These are phyloP conservation scores for Colletotrichum graminicola DNA, from an alignment of 2,329 filamentous ascomycete genomes.

Conservation along the genomic window DNA sequence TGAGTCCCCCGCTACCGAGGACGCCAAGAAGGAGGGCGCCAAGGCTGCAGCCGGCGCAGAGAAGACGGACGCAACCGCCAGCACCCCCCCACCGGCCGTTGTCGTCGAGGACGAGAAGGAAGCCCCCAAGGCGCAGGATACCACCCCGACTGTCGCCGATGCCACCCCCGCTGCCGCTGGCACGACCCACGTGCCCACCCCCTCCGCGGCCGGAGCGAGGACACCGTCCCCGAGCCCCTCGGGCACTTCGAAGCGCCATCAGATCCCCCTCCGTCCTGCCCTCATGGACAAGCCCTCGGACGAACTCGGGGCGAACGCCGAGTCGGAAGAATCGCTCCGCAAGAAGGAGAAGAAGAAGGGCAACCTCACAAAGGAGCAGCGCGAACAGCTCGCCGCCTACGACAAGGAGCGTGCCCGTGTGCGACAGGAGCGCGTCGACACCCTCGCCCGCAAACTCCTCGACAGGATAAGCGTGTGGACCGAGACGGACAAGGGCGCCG, in stretches of 20 bases:
- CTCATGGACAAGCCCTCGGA: constrained; percentile 88
- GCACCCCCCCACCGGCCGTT: constrained; percentile 52
- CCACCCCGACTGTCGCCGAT: constrained; percentile 38
- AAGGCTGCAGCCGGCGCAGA: constrained; percentile 55
- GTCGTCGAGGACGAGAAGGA: constrained; percentile 57
- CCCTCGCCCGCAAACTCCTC: constrained; percentile 84
- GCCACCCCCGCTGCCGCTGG: constrained; percentile 42
- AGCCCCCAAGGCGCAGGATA: constrained; percentile 33
- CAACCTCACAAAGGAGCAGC: constrained; percentile 89
- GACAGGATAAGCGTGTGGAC: constrained; percentile 96
- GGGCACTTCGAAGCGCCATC: constrained; percentile 56
- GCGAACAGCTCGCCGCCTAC: constrained; percentile 89
- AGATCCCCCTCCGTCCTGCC: constrained; percentile 83
- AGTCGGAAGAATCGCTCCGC: constrained; percentile 66
- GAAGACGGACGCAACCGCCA: constrained; percentile 46
- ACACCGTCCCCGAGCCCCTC: constrained; percentile 54
- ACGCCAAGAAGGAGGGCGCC: constrained; percentile 68
- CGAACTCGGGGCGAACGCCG: constrained; percentile 77
- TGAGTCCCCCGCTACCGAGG: constrained; percentile 69
- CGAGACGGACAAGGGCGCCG: constrained; percentile 89
- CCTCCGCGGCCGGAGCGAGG: constrained; percentile 50
- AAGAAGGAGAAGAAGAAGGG: constrained; percentile 85
- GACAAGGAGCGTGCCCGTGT: constrained; percentile 87
- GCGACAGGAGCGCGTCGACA: constrained; percentile 90
- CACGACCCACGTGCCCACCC: constrained; percentile 43